Percentiles rank a stretch among this genome's conserved stretches.
Conservation (phyloP, 805 yeast species). For the Yamadazyma endophytica region DNA sequence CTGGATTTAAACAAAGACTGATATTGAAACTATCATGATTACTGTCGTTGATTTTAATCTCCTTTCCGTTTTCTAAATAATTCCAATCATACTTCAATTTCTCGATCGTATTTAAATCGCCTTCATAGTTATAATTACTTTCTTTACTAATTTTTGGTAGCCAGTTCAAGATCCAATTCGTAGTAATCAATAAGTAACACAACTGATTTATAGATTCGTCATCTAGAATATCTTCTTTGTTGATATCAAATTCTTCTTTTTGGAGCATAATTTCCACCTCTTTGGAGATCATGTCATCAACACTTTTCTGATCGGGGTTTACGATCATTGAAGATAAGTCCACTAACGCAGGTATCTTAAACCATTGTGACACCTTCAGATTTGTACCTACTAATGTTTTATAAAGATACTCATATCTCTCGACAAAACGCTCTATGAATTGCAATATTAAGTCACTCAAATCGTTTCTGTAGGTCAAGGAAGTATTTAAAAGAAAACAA, state of each 20-base stretch:
- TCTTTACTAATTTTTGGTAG: constrained; percentile 51
- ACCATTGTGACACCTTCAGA: constrained; percentile 20
- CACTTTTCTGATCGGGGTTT: constrained; percentile 10
- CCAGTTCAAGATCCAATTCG: constrained; percentile 59
- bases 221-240: constrained; percentile 53
- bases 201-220: constrained; percentile 47
- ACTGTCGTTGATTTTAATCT: constrained; percentile 1
- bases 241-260: constrained; percentile 17
- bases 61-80: constrained; percentile 37
- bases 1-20: constrained; percentile 29
- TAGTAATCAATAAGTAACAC: constrained; percentile 49
- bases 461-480: constrained; percentile 50
- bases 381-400: constrained; percentile 25
- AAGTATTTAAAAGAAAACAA: constrained; percentile 56
- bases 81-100: constrained; percentile 37
- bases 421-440: constrained; percentile 32
- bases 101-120: constrained; percentile 24
- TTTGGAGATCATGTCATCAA: constrained; percentile 13
- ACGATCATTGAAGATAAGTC: constrained; percentile 13
- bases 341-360: constrained; percentile 26
- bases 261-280: constrained; percentile 26
- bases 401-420: constrained; percentile 30
- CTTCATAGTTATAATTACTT: constrained; percentile 22
- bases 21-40: constrained; percentile 15
- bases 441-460: constrained; percentile 45